phyloP scores from a whole-genome alignment of 805 yeast species.

The Ogataea pignaliae region DNA sequence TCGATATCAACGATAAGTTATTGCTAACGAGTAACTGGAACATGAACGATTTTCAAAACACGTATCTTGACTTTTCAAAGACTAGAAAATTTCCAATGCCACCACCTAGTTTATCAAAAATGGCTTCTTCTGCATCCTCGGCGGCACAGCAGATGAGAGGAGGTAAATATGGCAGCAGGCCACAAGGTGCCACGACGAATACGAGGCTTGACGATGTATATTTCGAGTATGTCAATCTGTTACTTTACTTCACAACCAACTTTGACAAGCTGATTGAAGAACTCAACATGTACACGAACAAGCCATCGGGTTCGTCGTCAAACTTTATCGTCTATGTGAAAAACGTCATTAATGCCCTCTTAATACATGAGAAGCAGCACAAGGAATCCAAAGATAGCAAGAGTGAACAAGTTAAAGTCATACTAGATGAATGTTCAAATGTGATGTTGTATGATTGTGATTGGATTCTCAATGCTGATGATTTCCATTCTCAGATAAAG shows the following conservation, averaged over 20 bases:
- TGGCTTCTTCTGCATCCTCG: not conserved
- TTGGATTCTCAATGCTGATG: conserved; percentile 24
- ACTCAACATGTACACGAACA: conserved; percentile 5
- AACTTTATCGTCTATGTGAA: not conserved
- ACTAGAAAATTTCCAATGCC: conserved; percentile 15
- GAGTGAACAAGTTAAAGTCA: conserved; percentile 11
- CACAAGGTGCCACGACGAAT: too few relatives aligned
- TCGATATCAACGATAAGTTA: conserved; percentile 28
- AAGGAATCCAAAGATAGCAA: too few relatives aligned
- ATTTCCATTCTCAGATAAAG: conserved; percentile 19
- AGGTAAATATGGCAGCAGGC: not conserved
- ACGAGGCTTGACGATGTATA: conserved; percentile 9
- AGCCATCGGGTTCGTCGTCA: conserved; percentile 1
- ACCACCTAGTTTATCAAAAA: not conserved
- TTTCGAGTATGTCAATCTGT: conserved; percentile 14
- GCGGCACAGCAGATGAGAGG: not conserved
- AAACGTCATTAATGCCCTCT: conserved; percentile 4
- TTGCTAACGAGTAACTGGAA: conserved; percentile 26
- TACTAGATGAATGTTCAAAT: conserved; percentile 3
- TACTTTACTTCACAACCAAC: conserved; percentile 13
- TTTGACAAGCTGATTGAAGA: conserved; percentile 15
- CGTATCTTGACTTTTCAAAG: conserved; percentile 16
- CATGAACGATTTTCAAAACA: conserved; percentile 14
- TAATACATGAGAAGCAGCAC: too few relatives aligned
- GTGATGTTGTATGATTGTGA: conserved; percentile 23